Base-by-base conservation (phyloP, 352 stramenopile genomes). In the Globisporangium recalcitrans region DNA sequence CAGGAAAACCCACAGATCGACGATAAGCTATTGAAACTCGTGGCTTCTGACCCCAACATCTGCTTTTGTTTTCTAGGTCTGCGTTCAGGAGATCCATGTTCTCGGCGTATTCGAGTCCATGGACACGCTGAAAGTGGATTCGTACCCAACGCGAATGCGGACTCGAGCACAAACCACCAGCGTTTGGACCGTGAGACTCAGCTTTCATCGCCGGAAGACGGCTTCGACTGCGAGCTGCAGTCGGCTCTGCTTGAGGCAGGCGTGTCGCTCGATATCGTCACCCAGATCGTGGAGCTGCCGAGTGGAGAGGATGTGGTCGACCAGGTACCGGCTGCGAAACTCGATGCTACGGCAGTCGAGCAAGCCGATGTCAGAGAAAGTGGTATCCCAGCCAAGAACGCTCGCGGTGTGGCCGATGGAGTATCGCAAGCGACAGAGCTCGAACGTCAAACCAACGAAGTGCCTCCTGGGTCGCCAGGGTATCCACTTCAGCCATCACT, bases 181-280 rank as follows among this genome's bases (percentile, higher is more conserved):
- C n/a, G 0, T 10, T 11, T 48, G 4, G 42, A 48, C 19, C n/a
- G 6, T 9, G 19, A 24, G 19, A 2, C n/a, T 4, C 42, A 1
- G 4, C 22, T 19, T 55, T 24, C 36, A 21, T 13, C 21, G 62
- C 22, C 54, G 27, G 36, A 60, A 48, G 38, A 4, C n/a, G n/a
- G n/a, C 31, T 51, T 71, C 16, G 61, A 58, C 16, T 52, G 63
- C 5, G 62, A 77, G 4, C 48, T 80, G 27, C 60, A 78, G 51
- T 19, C 16, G 1, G 65, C 70, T 29, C 63, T 80, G 7, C 52
- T 80, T 3, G 60, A 77, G 24, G 73, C 68, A n/a, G 73, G 71
- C 0, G 58, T 80, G 4, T 46, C 71, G 22, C 65, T 80, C 36
- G 64, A 78, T 31, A 64, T 80, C 36, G 65, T 80, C 38, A 54